Evolutionary conservation across 371 early-diverging fungal species (phyloP).

Genomic region (Catenaria anguillulae): DNA sequence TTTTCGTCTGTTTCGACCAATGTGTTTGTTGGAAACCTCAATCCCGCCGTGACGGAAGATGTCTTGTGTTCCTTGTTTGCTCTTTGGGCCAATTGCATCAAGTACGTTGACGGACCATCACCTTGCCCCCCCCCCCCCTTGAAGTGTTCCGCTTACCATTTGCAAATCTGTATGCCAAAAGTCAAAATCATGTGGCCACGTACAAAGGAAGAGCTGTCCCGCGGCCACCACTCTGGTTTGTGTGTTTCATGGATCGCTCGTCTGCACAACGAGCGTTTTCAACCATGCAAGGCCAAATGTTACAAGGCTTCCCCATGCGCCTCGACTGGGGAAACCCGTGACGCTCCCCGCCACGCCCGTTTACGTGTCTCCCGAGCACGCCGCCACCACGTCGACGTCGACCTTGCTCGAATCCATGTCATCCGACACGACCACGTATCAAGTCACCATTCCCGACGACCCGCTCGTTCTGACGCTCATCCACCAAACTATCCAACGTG

Average conservation of each 20-base stretch:
- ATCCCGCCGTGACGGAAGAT: constrained; percentile 52
- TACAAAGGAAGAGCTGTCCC: constrained; percentile 60
- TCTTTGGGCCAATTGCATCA: constrained; percentile 73
- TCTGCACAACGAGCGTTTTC: constrained; percentile 58
- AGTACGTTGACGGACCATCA: too few species aligned
- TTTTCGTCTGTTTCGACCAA: constrained; percentile 47
- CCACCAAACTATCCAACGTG: constrained; percentile 75
- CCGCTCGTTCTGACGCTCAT: constrained; percentile 41
- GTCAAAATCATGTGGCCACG: constrained; percentile 95
- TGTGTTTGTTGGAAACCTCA: constrained; percentile 73
- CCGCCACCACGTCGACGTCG: too few species aligned
- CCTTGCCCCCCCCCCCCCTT: background rate
- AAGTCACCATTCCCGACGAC: constrained; percentile 49
- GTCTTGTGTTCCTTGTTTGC: constrained; percentile 60
- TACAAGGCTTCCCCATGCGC: constrained; percentile 46
- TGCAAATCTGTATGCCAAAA: background rate
- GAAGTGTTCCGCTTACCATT: too few species aligned
- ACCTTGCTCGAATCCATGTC: background rate
- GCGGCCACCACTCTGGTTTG: constrained; percentile 70
- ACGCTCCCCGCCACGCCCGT: constrained; percentile 61
- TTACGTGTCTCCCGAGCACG: constrained; percentile 27
- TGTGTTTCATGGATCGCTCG: constrained; percentile 70
- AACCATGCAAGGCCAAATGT: constrained; percentile 51
- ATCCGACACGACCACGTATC: too few species aligned
- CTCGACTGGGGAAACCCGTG: constrained; percentile 87